Conservation (phyloP, 78 protist genomes). For the Dictyostelium discoideum region DNA sequence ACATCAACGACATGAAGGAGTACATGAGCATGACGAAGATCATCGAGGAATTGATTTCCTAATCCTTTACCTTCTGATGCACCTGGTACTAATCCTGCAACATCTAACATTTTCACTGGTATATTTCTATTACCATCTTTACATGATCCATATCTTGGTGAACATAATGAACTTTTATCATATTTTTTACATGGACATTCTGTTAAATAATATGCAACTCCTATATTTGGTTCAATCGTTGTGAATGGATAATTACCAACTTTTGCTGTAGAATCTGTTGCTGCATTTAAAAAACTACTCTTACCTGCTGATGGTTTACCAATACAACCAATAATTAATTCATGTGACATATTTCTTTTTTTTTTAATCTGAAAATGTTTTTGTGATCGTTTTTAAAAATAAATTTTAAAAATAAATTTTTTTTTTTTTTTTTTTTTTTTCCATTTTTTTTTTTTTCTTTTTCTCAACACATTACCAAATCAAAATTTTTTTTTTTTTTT, state of each 20-base stretch:
- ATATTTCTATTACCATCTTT: constrained; percentile 64
- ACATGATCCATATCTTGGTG: constrained; percentile 84
- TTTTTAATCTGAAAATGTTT: no score
- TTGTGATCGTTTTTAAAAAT: no score
- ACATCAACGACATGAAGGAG: constrained; percentile 93
- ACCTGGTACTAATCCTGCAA: constrained; percentile 96
- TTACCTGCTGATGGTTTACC: constrained; percentile 94
- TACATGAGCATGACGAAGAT: constrained; percentile 89
- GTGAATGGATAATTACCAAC: constrained; percentile 92
- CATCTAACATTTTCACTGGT: constrained; percentile 88
- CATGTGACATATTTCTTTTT: constrained; percentile 9
- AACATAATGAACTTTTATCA: constrained; percentile 64
- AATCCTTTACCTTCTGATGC: constrained; percentile 88
- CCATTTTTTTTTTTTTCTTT: no score
- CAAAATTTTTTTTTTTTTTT: no score
- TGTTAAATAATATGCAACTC: constrained; percentile 57
- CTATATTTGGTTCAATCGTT: constrained; percentile 93
- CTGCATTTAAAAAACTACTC: constrained; percentile 91
- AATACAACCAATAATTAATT: constrained; percentile 82
- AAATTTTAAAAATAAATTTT: no score
- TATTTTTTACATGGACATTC: constrained; percentile 81
- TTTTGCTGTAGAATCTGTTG: constrained; percentile 77
- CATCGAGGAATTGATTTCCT: constrained; percentile 92
- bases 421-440: no score
- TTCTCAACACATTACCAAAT: no score